These are phyloP conservation scores for Gnaphalium uliginosum DNA, from an alignment of 129 eudicot species.

Conservation along the genomic window DNA sequence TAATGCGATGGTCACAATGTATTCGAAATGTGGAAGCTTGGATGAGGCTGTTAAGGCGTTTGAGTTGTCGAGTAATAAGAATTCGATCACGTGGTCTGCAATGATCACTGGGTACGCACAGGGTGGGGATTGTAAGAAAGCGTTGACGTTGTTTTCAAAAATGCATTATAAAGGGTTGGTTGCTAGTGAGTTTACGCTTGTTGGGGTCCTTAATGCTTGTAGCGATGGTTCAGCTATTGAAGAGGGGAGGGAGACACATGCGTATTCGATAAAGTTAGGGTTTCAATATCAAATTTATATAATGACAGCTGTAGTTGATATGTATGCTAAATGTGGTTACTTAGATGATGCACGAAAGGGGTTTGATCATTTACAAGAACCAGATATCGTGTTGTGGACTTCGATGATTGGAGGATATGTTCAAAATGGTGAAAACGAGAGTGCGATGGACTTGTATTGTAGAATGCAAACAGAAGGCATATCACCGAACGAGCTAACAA, in stretches of 20 bases:
- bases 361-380: constrained; percentile 63
- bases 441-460: constrained; percentile 65
- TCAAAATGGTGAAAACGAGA: constrained; percentile 75
- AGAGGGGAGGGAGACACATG: constrained; percentile 74
- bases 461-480: constrained; percentile 73
- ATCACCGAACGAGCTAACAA: constrained; percentile 69
- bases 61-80: constrained; percentile 50
- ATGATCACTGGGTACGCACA: constrained; percentile 93
- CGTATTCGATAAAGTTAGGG: constrained; percentile 62
- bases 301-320: constrained; percentile 77
- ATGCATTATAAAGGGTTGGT: constrained; percentile 66
- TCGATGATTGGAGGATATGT: constrained; percentile 90
- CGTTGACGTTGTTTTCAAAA: constrained; percentile 58
- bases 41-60: constrained; percentile 59
- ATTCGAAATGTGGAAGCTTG: constrained; percentile 70
- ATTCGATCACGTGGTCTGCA: constrained; percentile 88
- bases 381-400: constrained; percentile 87
- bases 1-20: constrained; percentile 91
- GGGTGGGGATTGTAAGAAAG: constrained; percentile 65
- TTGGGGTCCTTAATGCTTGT: constrained; percentile 90
- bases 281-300: constrained; percentile 70
- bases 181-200: constrained; percentile 85
- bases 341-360: constrained; percentile 73
- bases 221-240: constrained; percentile 51
- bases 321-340: constrained; percentile 90